A percentile compares a stretch with the other conserved stretches of the same genome.
Conservation (phyloP, 805 yeast genomes). For the Kazachstania bromeliacearum region DNA sequence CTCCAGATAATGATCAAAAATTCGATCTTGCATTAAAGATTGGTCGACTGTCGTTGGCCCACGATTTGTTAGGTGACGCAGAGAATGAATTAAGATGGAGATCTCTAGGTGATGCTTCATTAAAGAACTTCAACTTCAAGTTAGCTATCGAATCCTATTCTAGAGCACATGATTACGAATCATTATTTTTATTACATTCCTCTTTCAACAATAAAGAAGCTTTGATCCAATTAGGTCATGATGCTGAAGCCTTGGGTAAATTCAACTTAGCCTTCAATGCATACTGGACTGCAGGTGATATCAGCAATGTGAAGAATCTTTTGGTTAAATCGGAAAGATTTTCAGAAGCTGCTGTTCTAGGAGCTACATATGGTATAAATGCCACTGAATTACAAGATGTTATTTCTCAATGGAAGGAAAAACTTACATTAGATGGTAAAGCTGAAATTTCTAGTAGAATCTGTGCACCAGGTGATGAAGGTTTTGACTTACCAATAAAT, state of each 20-base stretch:
- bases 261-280: conserved; percentile 88
- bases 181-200: conserved; percentile 72
- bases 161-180: conserved; percentile 71
- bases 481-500: conserved; percentile 24
- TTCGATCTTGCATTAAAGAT: conserved; percentile 81
- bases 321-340: conserved; percentile 58
- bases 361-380: conserved; percentile 52
- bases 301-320: conserved; percentile 51
- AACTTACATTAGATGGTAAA: conserved; percentile 44
- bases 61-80: conserved; percentile 48
- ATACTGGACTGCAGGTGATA: conserved; percentile 77
- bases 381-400: conserved; percentile 36
- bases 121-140: conserved; percentile 66
- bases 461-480: conserved; percentile 32
- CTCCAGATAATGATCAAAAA: conserved; percentile 83
- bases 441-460: conserved; percentile 54
- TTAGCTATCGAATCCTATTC: conserved; percentile 74
- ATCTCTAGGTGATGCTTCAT: conserved; percentile 78
- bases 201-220: conserved; percentile 63
- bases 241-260: conserved; percentile 65
- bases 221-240: conserved; percentile 52
- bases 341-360: conserved; percentile 80
- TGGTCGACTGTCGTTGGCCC: conserved; percentile 63
- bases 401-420: conserved; percentile 60
- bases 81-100: conserved; percentile 74